A percentile compares a stretch with the other conserved stretches of the same genome.
phyloP scores from a whole-genome alignment of 768 basidiomycete genomes.

The Coprinopsis marcescibilis region DNA sequence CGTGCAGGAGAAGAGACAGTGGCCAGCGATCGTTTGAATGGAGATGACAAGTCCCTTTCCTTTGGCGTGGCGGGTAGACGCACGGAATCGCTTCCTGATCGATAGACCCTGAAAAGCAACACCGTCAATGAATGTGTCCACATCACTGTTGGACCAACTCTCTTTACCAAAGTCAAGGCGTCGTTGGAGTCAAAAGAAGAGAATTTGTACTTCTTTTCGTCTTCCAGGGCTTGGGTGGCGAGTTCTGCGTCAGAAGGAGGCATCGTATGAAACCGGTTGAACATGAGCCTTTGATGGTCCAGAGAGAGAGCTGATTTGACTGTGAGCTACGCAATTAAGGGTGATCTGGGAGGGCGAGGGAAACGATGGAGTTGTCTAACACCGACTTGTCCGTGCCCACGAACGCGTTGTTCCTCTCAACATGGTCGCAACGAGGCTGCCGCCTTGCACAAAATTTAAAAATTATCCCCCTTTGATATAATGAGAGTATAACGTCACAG shows the following conservation, averaged over 20 bases:
- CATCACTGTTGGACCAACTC: not conserved
- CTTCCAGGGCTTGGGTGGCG: conserved; percentile 62
- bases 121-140: not conserved
- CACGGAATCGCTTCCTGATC: conserved; percentile 77
- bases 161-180: conserved; percentile 64
- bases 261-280: conserved; percentile 57
- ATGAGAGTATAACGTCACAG: too few relatives aligned
- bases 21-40: conserved; percentile 73
- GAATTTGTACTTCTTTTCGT: conserved; percentile 69
- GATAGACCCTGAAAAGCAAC: conserved; percentile 48
- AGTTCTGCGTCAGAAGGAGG: conserved; percentile 67
- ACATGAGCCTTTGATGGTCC: conserved; percentile 36
- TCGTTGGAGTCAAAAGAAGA: conserved; percentile 70
- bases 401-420: not conserved
- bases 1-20: conserved; percentile 76
- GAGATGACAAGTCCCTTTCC: conserved; percentile 80
- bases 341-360: not conserved
- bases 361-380: not conserved
- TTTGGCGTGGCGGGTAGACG: conserved; percentile 61
- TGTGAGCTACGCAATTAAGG: not conserved
- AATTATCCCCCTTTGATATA: not conserved
- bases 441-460: not conserved
- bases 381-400: not conserved
- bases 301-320: conserved; percentile 6
- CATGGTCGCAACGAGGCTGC: not conserved